Evolutionary conservation across 441 rosid genomes (phyloP), one percentile per base, ranked within the genome.

Genomic region (Raphanus hybrid): DNA sequence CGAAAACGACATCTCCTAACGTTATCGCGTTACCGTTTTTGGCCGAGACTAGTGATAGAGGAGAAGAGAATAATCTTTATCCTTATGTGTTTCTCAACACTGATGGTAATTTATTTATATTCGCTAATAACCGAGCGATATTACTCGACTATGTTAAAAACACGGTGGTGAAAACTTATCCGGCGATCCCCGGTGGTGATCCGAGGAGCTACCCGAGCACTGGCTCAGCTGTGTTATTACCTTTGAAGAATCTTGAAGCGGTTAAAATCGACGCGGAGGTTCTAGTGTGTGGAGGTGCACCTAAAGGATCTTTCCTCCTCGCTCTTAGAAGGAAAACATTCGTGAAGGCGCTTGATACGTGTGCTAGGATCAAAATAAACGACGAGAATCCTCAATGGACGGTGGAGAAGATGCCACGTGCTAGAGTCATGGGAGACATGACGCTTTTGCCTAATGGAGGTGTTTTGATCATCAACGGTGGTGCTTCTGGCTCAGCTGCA

Each of bases 341-440:
- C 67, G 48, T 83, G 1, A 29, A 9, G 16, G 89, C 89, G 8
- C 67, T 88, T 37, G 64, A 78, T 6, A 83, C 91, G 10, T 88
- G 91, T 65, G 88, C 81, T 3, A 80, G 91, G 80, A 85, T 88
- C 23, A 81, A 74, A 50, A 81, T 86, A 65, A 82, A 79, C 73
- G 90, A 86, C 6, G 81, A 75, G 23, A 85, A 82, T 71, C 88
- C 91, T 9, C 62, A 48, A 1, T 88, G 91, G 91, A 75, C 67
- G n/a, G 64, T 85, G 26, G 91, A 88, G 76, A 85, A 81, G 1
- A 88, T 88, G 91, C 88, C 91, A 4, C 23, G 2, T 12, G 74
- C 87, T 10, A 85, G 90, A 76, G 79, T 80, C 27, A 85, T 88
- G 91, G 87, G 88, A 43, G 91, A 88, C 81, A 86, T 86, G 91